Conservation (phyloP, 2,329 filamentous ascomycete genomes). For the Diplodia sapinea region DNA sequence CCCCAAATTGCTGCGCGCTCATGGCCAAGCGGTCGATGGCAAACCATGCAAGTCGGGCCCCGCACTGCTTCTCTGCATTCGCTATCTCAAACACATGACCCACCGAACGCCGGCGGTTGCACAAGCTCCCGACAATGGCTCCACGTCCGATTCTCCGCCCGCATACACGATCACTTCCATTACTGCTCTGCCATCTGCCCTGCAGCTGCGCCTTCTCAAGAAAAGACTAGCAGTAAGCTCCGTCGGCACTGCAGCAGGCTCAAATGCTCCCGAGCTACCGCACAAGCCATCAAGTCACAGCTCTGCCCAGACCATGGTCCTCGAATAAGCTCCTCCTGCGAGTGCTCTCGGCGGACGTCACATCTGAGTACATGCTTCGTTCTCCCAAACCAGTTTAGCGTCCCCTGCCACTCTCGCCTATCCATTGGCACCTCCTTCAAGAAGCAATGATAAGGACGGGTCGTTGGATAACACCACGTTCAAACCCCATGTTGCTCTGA, state of each 20-base stretch:
- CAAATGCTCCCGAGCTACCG: not conserved
- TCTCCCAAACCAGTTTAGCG: not conserved
- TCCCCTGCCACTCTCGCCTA: not conserved
- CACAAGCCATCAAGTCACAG: not conserved
- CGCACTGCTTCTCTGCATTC: not conserved
- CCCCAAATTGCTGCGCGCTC: not conserved
- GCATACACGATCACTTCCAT: not conserved
- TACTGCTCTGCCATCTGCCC: not conserved
- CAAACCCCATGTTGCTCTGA: not conserved
- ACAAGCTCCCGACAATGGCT: not conserved
- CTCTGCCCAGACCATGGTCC: not conserved
- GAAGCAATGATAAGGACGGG: conserved; percentile 11
- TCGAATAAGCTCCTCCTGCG: not conserved
- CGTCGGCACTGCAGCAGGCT: too few relatives aligned
- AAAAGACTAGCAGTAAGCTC: not conserved
- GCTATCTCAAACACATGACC: not conserved
- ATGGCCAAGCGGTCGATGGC: too few relatives aligned
- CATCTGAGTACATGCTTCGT: not conserved
- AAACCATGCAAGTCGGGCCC: not conserved
- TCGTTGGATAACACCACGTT: not conserved
- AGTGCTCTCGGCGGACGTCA: not conserved
- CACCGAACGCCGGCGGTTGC: not conserved
- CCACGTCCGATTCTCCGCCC: not conserved
- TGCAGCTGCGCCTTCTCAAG: not conserved
- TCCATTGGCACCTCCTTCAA: conserved; percentile 15